Evolutionary conservation across 345 rosid genomes (phyloP), one percentile per base, ranked within the genome.

Genomic region (Pelargonium nanum): DNA sequence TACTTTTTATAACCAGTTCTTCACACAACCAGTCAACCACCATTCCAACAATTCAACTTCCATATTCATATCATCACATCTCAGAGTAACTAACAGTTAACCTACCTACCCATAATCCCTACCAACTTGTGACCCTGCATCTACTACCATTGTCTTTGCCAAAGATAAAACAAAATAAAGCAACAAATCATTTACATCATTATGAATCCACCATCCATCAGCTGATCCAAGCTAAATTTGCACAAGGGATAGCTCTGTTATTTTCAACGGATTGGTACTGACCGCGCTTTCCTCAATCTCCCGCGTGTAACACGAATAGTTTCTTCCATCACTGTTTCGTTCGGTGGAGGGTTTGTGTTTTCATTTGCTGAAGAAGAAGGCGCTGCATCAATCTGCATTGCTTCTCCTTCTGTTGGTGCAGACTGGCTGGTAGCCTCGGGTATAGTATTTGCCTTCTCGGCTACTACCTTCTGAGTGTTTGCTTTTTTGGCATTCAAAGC

Each of bases 301-400:
- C 68, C 81, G 53, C 80, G 85, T 40, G 77, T 74, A 24, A 62
- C 54, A 26, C 68, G 74, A 24, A 72, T 57, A 4, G 72, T 59
- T 69, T 85, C 86, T 51, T 85, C 95, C 69, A 78, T 70, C 65
- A 74, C 34, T 0, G 72, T 75, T 67, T 81, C 95, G 34, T 76
- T 75, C 0, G 81, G 58, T 19, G 84, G 71, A 68, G 78, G 71
- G 59, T 72, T 68, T 58, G 57, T 32, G 59, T 62, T 67, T 50
- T 77, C 82, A 56, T 65, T 63, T 16, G 48, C 52, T 21, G 7
- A 28, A 28, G 79, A 21, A 66, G 79, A 69, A 57, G 91, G 64
- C 19, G 44, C 63, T 20, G 73, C 75, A 67, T 76, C 88, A 52
- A 22, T 64, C 77, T 76, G 69, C 80, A 72, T 67, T 55, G 72